phyloP scores from a whole-genome alignment of 164 flowering plant species.

The Hamamelis virginiana region DNA sequence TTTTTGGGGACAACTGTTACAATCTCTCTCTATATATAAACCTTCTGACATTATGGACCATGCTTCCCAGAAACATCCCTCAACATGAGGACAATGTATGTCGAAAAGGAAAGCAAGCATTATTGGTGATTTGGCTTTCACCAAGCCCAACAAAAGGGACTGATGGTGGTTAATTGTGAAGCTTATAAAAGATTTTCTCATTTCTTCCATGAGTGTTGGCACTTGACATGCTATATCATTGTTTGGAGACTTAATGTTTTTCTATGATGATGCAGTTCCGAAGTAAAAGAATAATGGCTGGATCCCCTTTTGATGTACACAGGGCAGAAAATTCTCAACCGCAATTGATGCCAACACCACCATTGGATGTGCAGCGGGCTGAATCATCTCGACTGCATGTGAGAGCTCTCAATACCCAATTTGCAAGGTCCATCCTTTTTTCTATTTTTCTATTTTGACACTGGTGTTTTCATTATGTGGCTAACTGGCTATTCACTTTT shows the following conservation, averaged over 20 bases:
- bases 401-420: conserved; percentile 90
- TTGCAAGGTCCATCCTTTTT: conserved; percentile 66
- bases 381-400: conserved; percentile 80
- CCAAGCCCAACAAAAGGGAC: too few species aligned
- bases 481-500: neutral
- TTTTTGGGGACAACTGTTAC: too few species aligned
- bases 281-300: conserved; percentile 54
- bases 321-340: conserved; percentile 47
- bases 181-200: too few species aligned
- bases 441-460: conserved; percentile 3
- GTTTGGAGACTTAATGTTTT: conserved; percentile 9
- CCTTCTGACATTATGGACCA: too few species aligned
- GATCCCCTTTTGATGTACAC: conserved; percentile 46
- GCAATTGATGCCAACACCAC: conserved; percentile 18
- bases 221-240: too few species aligned
- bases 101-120: neutral
- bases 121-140: too few species aligned
- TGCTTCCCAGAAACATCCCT: neutral
- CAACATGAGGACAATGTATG: neutral
- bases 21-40: too few species aligned
- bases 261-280: conserved; percentile 47
- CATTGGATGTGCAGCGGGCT: conserved; percentile 58
- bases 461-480: neutral
- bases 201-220: too few species aligned
- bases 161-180: too few species aligned